Conservation (phyloP, 2,329 filamentous ascomycete genomes). For the Harringtonia aguacate region DNA sequence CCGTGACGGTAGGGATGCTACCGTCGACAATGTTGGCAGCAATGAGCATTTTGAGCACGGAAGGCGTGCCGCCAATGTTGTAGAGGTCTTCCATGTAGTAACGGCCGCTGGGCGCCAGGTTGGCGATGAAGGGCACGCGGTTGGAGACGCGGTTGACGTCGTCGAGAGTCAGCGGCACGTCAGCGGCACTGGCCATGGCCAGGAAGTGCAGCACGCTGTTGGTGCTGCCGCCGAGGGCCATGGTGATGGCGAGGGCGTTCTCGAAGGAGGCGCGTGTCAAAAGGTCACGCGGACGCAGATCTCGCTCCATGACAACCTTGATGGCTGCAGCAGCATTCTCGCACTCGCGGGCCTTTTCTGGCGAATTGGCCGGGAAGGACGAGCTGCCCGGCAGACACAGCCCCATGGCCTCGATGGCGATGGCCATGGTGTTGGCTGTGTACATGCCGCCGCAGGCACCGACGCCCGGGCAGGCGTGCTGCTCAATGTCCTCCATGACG, state of each 20-base stretch:
- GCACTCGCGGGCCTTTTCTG: constrained; percentile 80
- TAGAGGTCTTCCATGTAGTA: constrained; percentile 82
- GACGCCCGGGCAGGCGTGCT: constrained; percentile 63
- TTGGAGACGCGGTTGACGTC: constrained; percentile 74
- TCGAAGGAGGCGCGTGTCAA: constrained; percentile 74
- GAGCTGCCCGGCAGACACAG: constrained; percentile 74
- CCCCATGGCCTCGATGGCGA: constrained; percentile 82
- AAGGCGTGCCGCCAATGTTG: constrained; percentile 73
- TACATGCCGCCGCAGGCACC: constrained; percentile 78
- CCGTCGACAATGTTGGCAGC: constrained; percentile 68
- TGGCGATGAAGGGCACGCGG: constrained; percentile 76
- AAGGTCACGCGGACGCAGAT: constrained; percentile 72
- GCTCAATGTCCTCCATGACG: constrained; percentile 74
- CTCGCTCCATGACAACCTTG: constrained; percentile 65
- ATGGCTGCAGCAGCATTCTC: constrained; percentile 72
- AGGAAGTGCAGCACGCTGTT: constrained; percentile 85
- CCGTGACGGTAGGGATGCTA: constrained; percentile 69
- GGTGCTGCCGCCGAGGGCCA: constrained; percentile 83
- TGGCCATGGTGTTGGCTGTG: constrained; percentile 90
- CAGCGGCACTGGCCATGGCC: constrained; percentile 80
- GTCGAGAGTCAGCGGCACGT: constrained; percentile 65
- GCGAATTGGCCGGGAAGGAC: constrained; percentile 69
- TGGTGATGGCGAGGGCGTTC: constrained; percentile 82
- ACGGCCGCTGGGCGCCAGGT: constrained; percentile 72
- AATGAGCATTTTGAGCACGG: constrained; percentile 77